Conservation (phyloP, 2,329 filamentous ascomycete genomes). For the Teratosphaeriaceae sp. region DNA sequence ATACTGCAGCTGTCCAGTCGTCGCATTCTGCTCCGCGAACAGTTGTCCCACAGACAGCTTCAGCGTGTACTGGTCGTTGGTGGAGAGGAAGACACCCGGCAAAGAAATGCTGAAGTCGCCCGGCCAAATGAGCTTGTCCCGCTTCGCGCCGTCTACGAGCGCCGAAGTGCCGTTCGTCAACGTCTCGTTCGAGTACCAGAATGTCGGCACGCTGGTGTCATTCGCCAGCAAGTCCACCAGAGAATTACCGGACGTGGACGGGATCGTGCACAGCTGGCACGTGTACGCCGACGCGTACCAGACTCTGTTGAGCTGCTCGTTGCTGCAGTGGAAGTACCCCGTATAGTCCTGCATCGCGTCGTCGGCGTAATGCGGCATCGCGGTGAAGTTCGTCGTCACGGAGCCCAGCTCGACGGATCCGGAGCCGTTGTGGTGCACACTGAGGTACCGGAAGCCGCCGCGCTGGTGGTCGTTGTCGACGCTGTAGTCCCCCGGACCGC, state of each 20-base stretch:
- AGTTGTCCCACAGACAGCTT: constrained; percentile 7
- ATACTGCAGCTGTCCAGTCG: constrained; percentile 8
- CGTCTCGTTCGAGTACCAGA: constrained; percentile 29
- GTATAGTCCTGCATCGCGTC: constrained; percentile 23
- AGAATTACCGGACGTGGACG: constrained; percentile 9
- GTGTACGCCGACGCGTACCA: constrained; percentile 46
- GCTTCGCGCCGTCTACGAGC: constrained; percentile 32
- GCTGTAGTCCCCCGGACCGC: constrained; percentile 30
- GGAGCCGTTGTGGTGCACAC: constrained; percentile 29
- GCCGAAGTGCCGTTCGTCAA: constrained; percentile 25
- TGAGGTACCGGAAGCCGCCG: constrained; percentile 50
- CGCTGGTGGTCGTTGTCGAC: constrained; percentile 41
- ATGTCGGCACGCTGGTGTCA: constrained; percentile 1
- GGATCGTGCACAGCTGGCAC: constrained; percentile 24
- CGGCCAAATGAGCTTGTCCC: constrained; percentile 28
- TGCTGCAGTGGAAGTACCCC: constrained; percentile 24
- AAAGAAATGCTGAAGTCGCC: constrained; percentile 32
- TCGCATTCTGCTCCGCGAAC: constrained; percentile 6
- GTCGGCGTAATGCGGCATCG: constrained; percentile 36
- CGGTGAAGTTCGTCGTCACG: constrained; percentile 38
- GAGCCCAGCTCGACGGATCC: constrained; percentile 27
- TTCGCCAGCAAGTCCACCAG: constrained; percentile 7
- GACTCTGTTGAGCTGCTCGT: constrained; percentile 46
- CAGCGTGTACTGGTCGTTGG: constrained; percentile 9
- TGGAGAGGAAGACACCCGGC: constrained; percentile 45